Percentiles rank a stretch among this genome's conserved stretches.
Evolutionary conservation across 2,329 filamentous ascomycete genomes (phyloP).

Genomic region (Penicillium palitans): DNA sequence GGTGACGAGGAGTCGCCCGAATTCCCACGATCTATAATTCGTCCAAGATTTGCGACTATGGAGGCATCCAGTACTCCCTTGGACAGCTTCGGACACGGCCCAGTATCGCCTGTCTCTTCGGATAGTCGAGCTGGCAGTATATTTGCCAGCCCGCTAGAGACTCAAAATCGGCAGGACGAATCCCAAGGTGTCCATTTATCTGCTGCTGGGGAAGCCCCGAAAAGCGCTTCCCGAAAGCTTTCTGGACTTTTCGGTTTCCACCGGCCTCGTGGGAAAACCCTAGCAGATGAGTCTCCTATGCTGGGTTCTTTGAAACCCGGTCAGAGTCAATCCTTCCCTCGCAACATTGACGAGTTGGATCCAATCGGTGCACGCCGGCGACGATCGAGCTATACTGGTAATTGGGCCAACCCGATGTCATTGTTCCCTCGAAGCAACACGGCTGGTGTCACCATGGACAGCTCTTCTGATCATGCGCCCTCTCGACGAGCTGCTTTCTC

Average conservation of each 20-base stretch:
- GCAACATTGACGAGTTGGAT: conserved; percentile 54
- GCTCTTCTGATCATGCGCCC: conserved; percentile 42
- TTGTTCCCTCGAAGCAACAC: conserved; percentile 50
- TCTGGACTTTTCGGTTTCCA: conserved; percentile 59
- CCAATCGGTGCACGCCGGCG: conserved; percentile 52
- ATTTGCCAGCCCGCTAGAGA: conserved; percentile 51
- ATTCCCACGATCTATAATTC: conserved; percentile 32
- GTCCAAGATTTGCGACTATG: conserved; percentile 32
- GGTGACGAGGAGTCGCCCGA: conserved; percentile 54
- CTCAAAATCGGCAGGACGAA: conserved; percentile 42
- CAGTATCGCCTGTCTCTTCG: conserved; percentile 48
- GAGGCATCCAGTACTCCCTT: conserved; percentile 32
- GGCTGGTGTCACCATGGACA: conserved; percentile 42
- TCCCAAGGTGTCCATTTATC: conserved; percentile 35
- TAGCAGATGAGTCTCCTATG: conserved; percentile 58
- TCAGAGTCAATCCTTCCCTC: conserved; percentile 65
- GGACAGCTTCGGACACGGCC: conserved; percentile 39
- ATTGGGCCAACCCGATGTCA: conserved; percentile 54
- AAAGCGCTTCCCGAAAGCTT: conserved; percentile 55
- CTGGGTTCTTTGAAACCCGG: conserved; percentile 59
- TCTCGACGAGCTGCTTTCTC: conserved; percentile 44
- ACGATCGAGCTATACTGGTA: conserved; percentile 58
- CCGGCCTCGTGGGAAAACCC: conserved; percentile 61
- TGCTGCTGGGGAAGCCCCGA: conserved; percentile 35
- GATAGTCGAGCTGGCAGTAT: conserved; percentile 46